Evolutionary conservation across 2,329 filamentous ascomycete species (phyloP), one percentile per base, ranked within the genome.

Genomic region (Hypoxylon sp.): DNA sequence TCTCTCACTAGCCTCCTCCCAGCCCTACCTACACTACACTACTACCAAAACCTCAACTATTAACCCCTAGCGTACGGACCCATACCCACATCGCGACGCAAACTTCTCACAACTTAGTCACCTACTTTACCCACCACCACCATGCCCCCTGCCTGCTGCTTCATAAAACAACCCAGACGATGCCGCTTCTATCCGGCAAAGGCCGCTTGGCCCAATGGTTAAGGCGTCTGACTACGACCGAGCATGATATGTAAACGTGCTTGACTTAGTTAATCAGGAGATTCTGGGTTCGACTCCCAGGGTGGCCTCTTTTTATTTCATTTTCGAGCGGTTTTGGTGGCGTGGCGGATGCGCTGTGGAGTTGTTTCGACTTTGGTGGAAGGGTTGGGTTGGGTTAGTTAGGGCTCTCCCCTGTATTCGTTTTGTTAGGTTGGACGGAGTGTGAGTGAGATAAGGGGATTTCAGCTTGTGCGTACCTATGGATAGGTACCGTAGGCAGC

Each of bases 141-240:
- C 39, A n/a, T n/a, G n/a, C n/a, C n/a, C n/a, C n/a, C n/a, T n/a
- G n/a, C n/a, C n/a, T n/a, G 17, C 14, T 44, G 3, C 2, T 35
- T 42, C 19, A 54, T 54, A 54, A 19, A 19, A 10, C 8, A 1
- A 19, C 31, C 17, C 29, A 31, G 10, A 17, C 24, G n/a, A 19
- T 6, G 14, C 9, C 17, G 13, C 26, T 46, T 33, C 19, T 17
- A 46, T 46, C 53, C n/a, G 17, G 26, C 39, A 37, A 52, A 35
- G 63, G 63, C 59, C 51, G 55, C 51, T 63, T 69, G 59, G 59
- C 63, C 63, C 59, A 69, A 69, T 67, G 67, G 67, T 67, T 63
- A 67, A 67, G 63, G 63, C 67, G 67, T 69, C 67, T 69, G 55
- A 67, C 63, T 69, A 67, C 59, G 66, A 66, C 42, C 42, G 37